Percentiles rank a stretch among this genome's conserved stretches.
phyloP scores from a whole-genome alignment of 805 yeast species.

The Barnettozyma vustinii region DNA sequence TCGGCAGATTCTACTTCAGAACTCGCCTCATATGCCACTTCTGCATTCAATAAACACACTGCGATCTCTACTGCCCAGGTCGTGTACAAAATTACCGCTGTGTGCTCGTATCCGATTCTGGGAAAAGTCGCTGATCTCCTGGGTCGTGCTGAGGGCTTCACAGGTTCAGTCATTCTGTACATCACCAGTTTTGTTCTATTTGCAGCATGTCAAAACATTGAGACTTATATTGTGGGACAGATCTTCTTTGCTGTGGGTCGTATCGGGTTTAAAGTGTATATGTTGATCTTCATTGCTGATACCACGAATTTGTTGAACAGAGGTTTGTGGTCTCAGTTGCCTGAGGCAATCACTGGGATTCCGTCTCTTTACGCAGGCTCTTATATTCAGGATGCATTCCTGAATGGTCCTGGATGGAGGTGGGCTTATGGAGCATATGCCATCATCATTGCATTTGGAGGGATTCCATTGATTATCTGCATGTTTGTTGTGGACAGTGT shows the following conservation, averaged over 20 bases:
- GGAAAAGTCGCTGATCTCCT: slow-evolving; percentile 34
- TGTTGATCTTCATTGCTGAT: slow-evolving; percentile 33
- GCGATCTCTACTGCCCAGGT: slow-evolving; percentile 33
- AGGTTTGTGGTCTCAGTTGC: slow-evolving; percentile 33
- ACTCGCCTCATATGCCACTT: slow-evolving; percentile 29
- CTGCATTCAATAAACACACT: slow-evolving; percentile 33
- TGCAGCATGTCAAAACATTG: slow-evolving; percentile 30
- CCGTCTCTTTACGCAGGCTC: slow-evolving; percentile 27
- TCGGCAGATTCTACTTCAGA: slow-evolving; percentile 16
- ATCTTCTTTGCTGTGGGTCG: slow-evolving; percentile 33
- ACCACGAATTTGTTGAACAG: slow-evolving; percentile 35
- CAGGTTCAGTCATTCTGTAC: slow-evolving; percentile 27
- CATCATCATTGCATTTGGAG: slow-evolving; percentile 27
- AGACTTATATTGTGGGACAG: slow-evolving; percentile 30
- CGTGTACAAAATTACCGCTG: slow-evolving; percentile 32
- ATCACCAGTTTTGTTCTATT: slow-evolving; percentile 30
- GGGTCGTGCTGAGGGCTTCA: slow-evolving; percentile 35
- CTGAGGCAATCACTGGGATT: slow-evolving; percentile 27
- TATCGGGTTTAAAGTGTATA: slow-evolving; percentile 31
- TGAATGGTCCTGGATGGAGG: slow-evolving; percentile 39
- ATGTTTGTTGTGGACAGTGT: slow-evolving; percentile 22
- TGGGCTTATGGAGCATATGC: slow-evolving; percentile 46
- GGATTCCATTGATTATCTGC: slow-evolving; percentile 18
- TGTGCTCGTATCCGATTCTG: slow-evolving; percentile 34
- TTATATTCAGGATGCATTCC: slow-evolving; percentile 24